A percentile compares a stretch with the other conserved stretches of the same genome.
These are phyloP conservation scores for Clarireedia sp. DNA, from an alignment of 2,329 filamentous ascomycete species.

Conservation along the genomic window DNA sequence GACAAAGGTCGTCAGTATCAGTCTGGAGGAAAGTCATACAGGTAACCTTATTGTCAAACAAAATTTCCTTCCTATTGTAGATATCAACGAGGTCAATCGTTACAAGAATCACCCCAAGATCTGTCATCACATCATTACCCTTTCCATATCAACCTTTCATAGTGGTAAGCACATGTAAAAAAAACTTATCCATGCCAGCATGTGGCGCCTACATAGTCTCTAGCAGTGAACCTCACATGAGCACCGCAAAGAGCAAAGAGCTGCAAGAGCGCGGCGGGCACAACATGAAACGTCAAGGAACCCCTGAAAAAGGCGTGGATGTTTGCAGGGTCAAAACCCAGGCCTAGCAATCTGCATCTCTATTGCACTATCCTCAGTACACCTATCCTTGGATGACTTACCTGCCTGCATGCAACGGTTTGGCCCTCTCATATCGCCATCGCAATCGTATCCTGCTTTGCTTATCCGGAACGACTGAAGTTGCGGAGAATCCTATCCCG, in stretches of 20 bases:
- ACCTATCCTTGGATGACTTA: not conserved
- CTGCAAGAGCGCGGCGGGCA: not conserved
- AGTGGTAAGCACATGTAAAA: not conserved
- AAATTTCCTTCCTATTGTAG: slow-evolving; percentile 5
- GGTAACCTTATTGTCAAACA: not conserved
- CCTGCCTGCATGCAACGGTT: not conserved
- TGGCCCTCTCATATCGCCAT: not conserved
- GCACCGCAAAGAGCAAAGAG: not conserved
- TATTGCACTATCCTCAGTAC: not conserved
- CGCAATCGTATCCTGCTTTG: not conserved
- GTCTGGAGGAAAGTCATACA: not conserved
- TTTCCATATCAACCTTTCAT: not conserved
- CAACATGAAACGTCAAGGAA: not conserved
- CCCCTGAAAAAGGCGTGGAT: not conserved
- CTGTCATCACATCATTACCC: not conserved
- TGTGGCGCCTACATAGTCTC: not conserved
- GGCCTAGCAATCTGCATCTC: not conserved
- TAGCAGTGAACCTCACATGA: not conserved
- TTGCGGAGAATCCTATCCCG: not conserved
- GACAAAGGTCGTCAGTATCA: not conserved
- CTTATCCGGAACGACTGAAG: not conserved
- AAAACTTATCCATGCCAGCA: slow-evolving; percentile 1
- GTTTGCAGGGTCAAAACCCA: not conserved
- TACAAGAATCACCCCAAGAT: not conserved
- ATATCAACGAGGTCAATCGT: slow-evolving; percentile 4